Evolutionary conservation across 2,329 filamentous ascomycete species (phyloP).

Genomic region (Harringtonia lauricola): DNA sequence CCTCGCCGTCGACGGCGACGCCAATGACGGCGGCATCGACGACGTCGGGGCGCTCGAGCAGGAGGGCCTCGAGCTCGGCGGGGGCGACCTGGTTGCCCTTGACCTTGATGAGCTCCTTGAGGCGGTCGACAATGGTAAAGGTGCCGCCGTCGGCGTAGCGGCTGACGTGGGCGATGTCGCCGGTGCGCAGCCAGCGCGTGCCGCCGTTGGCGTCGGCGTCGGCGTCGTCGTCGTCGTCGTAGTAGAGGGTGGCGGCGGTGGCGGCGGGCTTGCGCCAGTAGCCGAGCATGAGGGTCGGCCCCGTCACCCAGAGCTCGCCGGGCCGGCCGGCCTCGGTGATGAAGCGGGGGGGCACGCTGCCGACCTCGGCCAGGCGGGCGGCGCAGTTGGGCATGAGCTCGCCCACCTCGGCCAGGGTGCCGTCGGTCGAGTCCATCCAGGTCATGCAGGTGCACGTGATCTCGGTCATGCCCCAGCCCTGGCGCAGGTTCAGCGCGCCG

Average conservation of each 20-base stretch:
- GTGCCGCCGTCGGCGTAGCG: slow-evolving; percentile 38
- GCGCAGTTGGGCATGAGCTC: slow-evolving; percentile 59
- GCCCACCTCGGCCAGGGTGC: slow-evolving; percentile 42
- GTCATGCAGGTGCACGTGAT: slow-evolving; percentile 58
- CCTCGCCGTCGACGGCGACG: slow-evolving; percentile 46
- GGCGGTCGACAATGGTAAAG: slow-evolving; percentile 60
- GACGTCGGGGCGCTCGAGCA: slow-evolving; percentile 36
- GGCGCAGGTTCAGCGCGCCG: slow-evolving; percentile 29
- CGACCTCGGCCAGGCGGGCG: slow-evolving; percentile 52
- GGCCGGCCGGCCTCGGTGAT: slow-evolving; percentile 37
- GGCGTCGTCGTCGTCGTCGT: slow-evolving; percentile 31
- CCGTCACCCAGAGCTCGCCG: slow-evolving; percentile 65
- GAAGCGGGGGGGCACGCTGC: slow-evolving; percentile 29
- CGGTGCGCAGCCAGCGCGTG: slow-evolving; percentile 60
- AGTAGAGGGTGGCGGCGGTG: slow-evolving; percentile 44
- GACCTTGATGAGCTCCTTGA: slow-evolving; percentile 58
- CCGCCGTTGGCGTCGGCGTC: slow-evolving; percentile 29
- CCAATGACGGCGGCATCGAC: slow-evolving; percentile 60
- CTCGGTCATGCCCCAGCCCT: slow-evolving; percentile 88
- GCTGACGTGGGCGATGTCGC: slow-evolving; percentile 60
- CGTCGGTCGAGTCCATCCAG: slow-evolving; percentile 38
- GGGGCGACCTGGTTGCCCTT: slow-evolving; percentile 49
- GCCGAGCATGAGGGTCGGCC: slow-evolving; percentile 61
- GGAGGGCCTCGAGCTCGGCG: slow-evolving; percentile 39
- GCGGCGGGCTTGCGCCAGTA: slow-evolving; percentile 66